Percentiles rank a stretch among this genome's conserved stretches.
phyloP scores from a whole-genome alignment of 805 yeast genomes.

The Teunomyces panamensis region DNA sequence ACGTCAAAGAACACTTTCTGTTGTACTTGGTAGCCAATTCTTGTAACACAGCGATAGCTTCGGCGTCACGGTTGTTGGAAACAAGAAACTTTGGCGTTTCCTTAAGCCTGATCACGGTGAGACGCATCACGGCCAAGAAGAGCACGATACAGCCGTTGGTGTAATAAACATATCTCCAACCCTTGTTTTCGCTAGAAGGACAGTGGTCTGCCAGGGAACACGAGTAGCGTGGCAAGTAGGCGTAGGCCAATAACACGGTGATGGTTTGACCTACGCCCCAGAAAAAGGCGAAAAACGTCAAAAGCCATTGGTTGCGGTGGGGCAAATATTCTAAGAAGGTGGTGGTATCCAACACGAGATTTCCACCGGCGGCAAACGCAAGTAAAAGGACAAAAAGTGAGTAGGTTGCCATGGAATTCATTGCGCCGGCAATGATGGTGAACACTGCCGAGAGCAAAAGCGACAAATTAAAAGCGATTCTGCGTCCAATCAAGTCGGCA shows the following conservation, averaged over 20 bases:
- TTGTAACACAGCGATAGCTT: constrained; percentile 42
- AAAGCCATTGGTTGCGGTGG: constrained; percentile 46
- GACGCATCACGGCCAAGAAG: constrained; percentile 30
- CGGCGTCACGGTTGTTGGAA: constrained; percentile 50
- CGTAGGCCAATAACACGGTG: constrained; percentile 53
- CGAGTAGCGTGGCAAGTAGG: constrained; percentile 48
- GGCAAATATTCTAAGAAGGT: constrained; percentile 55
- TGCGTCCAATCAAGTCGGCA: constrained; percentile 29
- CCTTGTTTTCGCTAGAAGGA: constrained; percentile 46
- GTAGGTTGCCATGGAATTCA: constrained; percentile 47
- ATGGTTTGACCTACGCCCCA: constrained; percentile 52
- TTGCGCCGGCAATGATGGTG: constrained; percentile 54
- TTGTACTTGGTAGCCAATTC: constrained; percentile 37
- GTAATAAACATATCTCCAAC: constrained; percentile 58
- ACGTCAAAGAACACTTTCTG: constrained; percentile 18
- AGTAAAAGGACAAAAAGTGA: constrained; percentile 46
- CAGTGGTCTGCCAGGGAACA: constrained; percentile 44
- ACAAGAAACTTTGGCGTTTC: constrained; percentile 59
- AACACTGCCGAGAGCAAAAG: constrained; percentile 48
- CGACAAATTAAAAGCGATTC: constrained; percentile 29
- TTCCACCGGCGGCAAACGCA: constrained; percentile 54
- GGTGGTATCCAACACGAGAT: constrained; percentile 52
- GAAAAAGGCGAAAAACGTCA: constrained; percentile 44
- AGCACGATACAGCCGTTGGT: constrained; percentile 48
- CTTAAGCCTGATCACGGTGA: constrained; percentile 35